A percentile compares a stretch with the other conserved stretches of the same genome.
Evolutionary conservation across 2,329 filamentous ascomycete genomes (phyloP).

Genomic region (Sclerotinia minor): DNA sequence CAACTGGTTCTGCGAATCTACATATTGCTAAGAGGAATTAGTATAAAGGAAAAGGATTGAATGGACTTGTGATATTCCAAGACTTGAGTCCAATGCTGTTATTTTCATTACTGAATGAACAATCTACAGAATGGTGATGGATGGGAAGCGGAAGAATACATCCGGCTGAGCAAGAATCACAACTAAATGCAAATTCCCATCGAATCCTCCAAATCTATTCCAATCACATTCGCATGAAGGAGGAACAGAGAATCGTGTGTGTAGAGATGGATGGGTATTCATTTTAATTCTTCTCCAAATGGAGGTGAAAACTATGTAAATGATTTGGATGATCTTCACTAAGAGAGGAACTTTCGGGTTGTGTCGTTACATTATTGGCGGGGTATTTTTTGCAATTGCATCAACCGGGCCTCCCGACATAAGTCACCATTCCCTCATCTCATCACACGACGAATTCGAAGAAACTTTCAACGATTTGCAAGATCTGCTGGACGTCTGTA

Average conservation of each 20-base stretch:
- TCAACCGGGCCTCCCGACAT: not conserved
- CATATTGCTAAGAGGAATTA: conserved; percentile 60
- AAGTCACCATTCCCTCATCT: not conserved
- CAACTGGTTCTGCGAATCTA: conserved; percentile 73
- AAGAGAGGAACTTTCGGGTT: not conserved
- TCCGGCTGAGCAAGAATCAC: not conserved
- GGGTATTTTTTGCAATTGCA: not conserved
- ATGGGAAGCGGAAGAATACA: not conserved
- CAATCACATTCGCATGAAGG: conserved; percentile 9
- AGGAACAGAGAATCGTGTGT: not conserved
- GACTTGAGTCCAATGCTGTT: not conserved
- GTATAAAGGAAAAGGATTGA: not conserved
- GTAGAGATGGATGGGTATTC: not conserved
- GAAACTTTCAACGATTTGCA: conserved; percentile 24
- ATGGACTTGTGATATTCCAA: not conserved
- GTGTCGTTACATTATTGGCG: not conserved
- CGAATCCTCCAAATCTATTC: not conserved
- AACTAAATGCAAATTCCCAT: not conserved
- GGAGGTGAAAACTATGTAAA: not conserved
- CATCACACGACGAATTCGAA: conserved; percentile 15
- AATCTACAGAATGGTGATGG: not conserved
- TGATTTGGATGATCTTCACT: not conserved
- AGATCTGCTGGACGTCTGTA: conserved; percentile 17
- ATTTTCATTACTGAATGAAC: not conserved
- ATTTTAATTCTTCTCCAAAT: not conserved